Conservation (phyloP, 2,329 filamentous ascomycete species). For the Phialophora verrucosa region DNA sequence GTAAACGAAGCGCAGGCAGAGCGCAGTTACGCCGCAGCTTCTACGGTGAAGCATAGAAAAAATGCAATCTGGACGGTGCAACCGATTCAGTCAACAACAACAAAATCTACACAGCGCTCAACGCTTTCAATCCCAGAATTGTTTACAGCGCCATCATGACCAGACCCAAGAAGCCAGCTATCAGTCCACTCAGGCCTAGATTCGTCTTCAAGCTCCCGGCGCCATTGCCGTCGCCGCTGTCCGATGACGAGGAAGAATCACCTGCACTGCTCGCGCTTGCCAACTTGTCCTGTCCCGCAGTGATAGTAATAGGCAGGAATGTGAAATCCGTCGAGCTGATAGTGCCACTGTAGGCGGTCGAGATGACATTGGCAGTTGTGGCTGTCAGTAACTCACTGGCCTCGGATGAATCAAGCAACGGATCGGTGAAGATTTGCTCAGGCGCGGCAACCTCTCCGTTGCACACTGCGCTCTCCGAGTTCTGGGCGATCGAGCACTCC, state of each 20-base stretch:
- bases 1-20: neutral
- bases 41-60: neutral
- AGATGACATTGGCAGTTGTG: neutral
- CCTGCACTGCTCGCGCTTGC: neutral
- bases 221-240: neutral
- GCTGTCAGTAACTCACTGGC: constrained; percentile 8
- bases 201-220: neutral
- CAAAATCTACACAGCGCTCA: neutral
- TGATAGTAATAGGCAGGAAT: constrained; percentile 9
- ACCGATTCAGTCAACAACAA: neutral
- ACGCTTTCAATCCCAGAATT: neutral
- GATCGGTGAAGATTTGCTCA: constrained; percentile 7
- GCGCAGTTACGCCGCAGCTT: neutral
- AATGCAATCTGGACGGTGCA: neutral
- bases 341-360: neutral
- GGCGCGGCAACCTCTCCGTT: neutral
- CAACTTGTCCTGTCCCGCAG: constrained; percentile 14
- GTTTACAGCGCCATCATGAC: constrained; percentile 10
- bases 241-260: neutral
- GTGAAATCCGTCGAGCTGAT: constrained; percentile 13
- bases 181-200: neutral
- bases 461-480: constrained; percentile 9
- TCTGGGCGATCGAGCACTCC: constrained; percentile 12
- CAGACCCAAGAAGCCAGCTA: constrained; percentile 3
- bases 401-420: constrained; percentile 5